phyloP scores from a whole-genome alignment of 1,284 basidiomycete species.

The Moesziomyces globuligerus region DNA sequence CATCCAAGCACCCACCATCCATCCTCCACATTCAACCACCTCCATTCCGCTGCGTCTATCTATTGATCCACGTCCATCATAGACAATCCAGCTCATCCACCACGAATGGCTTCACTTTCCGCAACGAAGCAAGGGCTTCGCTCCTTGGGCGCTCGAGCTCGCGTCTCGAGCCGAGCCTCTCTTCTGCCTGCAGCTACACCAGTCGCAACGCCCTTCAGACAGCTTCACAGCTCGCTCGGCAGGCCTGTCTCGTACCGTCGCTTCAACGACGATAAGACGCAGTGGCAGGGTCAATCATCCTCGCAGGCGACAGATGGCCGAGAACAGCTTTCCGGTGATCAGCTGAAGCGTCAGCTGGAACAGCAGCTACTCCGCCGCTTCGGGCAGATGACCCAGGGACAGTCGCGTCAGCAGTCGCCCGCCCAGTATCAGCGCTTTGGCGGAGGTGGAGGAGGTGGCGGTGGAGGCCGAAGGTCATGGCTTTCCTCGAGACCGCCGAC shows the following conservation, averaged over 20 bases:
- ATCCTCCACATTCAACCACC: no score
- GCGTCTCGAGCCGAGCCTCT: background rate
- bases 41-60: no score
- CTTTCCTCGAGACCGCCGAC: conserved; percentile 32
- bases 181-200: background rate
- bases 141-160: background rate
- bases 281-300: background rate
- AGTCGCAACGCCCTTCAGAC: background rate
- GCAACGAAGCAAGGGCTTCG: background rate
- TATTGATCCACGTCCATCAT: background rate
- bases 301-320: no score
- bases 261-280: conserved; percentile 6
- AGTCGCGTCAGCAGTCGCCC: conserved; percentile 4
- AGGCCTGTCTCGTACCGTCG: conserved; percentile 4
- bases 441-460: conserved; percentile 11
- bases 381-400: conserved; percentile 15
- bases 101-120: background rate
- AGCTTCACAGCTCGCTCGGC: background rate
- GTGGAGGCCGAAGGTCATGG: conserved; percentile 6
- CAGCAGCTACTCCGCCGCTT: conserved; percentile 36
- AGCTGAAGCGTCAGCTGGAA: conserved; percentile 29
- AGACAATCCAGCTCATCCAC: background rate
- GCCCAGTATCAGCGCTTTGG: conserved; percentile 37
- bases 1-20: background rate
- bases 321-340: conserved; percentile 27